Percentiles rank a stretch among this genome's conserved stretches.
These are phyloP conservation scores for Crithidia thermophila DNA, from an alignment of 208 protist genomes.

Conservation along the genomic window DNA sequence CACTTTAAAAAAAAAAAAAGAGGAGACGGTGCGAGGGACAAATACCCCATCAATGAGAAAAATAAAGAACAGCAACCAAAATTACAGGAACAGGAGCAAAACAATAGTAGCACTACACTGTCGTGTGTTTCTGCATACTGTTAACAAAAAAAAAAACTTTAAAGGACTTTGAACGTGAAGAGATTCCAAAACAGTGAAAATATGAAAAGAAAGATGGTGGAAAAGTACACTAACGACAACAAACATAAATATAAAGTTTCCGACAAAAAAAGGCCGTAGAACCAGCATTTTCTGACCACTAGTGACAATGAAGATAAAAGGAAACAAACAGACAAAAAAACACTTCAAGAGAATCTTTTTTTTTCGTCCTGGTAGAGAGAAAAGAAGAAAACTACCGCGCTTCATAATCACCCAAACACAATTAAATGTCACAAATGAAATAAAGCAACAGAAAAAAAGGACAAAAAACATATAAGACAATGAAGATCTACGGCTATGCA, in stretches of 20 bases:
- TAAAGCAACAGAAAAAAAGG: background rate
- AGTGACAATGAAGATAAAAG: background rate
- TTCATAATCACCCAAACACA: background rate
- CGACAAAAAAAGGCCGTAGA: background rate
- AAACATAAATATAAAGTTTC: background rate
- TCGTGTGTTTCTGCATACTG: no score
- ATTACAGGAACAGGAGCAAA: no score
- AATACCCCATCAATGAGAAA: no score
- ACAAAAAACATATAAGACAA: background rate
- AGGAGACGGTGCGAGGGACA: no score
- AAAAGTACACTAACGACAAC: background rate
- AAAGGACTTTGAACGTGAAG: no score
- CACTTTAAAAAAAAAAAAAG: no score
- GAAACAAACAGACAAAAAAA: background rate
- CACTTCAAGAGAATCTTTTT: background rate
- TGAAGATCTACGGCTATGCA: background rate
- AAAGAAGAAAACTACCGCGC: no score
- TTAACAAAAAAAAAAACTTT: no score
- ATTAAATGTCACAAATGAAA: background rate
- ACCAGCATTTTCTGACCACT: background rate
- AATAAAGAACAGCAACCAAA: no score
- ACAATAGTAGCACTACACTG: no score
- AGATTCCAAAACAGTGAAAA: background rate
- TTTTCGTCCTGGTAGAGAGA: slow-evolving; percentile 1
- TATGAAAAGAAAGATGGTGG: background rate